Base-by-base conservation (phyloP, 345 rosid species). In the Nasturtium officinale region DNA sequence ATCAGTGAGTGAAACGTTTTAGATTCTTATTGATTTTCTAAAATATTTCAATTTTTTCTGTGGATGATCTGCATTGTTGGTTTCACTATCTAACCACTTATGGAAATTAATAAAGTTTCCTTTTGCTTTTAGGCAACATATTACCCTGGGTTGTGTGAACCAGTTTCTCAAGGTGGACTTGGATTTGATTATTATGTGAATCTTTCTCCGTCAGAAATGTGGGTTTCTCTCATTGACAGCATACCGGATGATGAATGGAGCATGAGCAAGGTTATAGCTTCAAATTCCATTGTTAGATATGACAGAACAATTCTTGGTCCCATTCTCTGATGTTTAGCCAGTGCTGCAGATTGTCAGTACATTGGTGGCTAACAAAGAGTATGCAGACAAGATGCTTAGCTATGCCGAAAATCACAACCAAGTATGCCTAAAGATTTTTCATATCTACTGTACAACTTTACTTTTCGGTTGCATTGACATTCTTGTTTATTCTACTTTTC, bases 61-160 rank as follows among this genome's bases (percentile, higher is more conserved):
- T 61, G 7, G 6, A 58, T 40, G 28, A 51, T 23, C 25, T 60
- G 74, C 47, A 30, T 5, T 20, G 11, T 30, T 38, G 64, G 17
- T 59, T 72, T 47, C 51, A 40, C 26, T 72, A 65, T 51, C 48
- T 50, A 21, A 12, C 57, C 53, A 69, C 28, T 57, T 48, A 18
- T 68, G 61, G 57, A 73, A 73, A 45, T 56, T 55, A 26, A 23
- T 35, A 53, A 64, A n/a, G 26, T 72, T 28, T 43, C 17, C 30
- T 42, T 77, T 75, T 30, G 48, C 76, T 68, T 67, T 48, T 80
- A 91, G 98, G 87, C 87, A 65, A 85, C 98, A 47, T 87, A 70
- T 76, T 94, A 94, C 84, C 98, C 98, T 74, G 98, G 98, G 66
- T 78, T 89, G 57, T 91, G 97, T 60, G 98, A 94, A 52, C 90